These are phyloP conservation scores for Leishmania guyanensis DNA, from an alignment of 208 protist genomes.

Conservation along the genomic window DNA sequence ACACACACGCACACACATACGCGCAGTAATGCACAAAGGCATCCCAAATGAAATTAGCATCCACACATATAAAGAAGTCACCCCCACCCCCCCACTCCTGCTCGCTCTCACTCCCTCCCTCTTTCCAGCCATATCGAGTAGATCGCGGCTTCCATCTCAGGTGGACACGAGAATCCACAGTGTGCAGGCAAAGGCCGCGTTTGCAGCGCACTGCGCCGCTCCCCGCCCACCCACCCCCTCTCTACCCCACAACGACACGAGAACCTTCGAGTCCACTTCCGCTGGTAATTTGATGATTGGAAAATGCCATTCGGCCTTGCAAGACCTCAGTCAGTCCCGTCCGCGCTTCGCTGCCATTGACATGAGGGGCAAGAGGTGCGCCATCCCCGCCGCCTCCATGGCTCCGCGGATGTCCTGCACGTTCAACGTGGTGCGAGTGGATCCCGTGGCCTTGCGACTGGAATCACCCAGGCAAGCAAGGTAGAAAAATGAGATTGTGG, in stretches of 20 bases:
- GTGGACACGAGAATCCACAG: not conserved
- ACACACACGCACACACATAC: not conserved
- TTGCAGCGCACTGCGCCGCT: not conserved
- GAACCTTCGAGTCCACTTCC: not conserved
- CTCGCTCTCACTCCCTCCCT: not conserved
- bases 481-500: conserved; percentile 71
- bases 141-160: not conserved
- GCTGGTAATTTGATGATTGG: not conserved
- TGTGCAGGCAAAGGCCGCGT: too few relatives aligned
- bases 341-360: conserved; percentile 50
- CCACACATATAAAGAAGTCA: not conserved
- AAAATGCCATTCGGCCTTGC: not conserved
- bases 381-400: conserved; percentile 73
- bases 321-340: conserved; percentile 19
- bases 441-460: conserved; percentile 44
- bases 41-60: too few relatives aligned
- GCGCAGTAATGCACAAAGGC: too few relatives aligned
- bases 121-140: too few relatives aligned
- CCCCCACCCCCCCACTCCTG: too few relatives aligned
- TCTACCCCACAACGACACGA: not conserved
- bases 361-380: conserved; percentile 63
- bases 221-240: too few relatives aligned
- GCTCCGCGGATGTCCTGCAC: conserved; percentile 67
- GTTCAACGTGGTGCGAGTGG: conserved; percentile 61
- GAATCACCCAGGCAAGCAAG: conserved; percentile 77